These are phyloP conservation scores for Fusarium sororula DNA, from an alignment of 2,329 filamentous ascomycete species.

Conservation along the genomic window DNA sequence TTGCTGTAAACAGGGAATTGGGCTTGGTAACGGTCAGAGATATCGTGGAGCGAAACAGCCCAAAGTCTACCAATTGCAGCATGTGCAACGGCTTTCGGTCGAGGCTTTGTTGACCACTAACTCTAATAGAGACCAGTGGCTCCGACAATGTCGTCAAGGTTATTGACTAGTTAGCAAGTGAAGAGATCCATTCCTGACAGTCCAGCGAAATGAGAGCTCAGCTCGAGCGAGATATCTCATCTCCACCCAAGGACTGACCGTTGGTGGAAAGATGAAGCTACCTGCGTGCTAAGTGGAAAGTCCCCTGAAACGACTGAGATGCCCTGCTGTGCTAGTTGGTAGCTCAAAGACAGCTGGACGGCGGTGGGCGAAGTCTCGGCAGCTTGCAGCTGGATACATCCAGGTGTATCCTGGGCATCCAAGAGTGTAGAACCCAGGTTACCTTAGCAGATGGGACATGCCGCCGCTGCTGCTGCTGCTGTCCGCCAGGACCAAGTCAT, in stretches of 20 bases:
- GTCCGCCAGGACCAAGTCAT: slow-evolving; percentile 34
- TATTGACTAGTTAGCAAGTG: slow-evolving; percentile 19
- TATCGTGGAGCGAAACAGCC: slow-evolving; percentile 21
- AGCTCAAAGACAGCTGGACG: slow-evolving; percentile 12
- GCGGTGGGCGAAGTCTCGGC: slow-evolving; percentile 30
- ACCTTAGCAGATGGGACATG: slow-evolving; percentile 12
- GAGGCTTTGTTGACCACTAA: slow-evolving; percentile 9
- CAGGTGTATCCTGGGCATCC: slow-evolving; percentile 35
- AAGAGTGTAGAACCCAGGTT: slow-evolving; percentile 5
- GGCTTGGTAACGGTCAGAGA: slow-evolving; percentile 20
- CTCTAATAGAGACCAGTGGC: slow-evolving; percentile 6
- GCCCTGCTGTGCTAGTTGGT: slow-evolving; percentile 27
- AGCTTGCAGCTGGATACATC: slow-evolving; percentile 22
- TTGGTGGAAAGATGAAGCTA: slow-evolving; percentile 35
- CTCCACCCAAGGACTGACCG: slow-evolving; percentile 27
- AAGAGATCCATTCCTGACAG: slow-evolving; percentile 20
- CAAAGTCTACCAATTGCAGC: slow-evolving; percentile 5
- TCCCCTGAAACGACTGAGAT: slow-evolving; percentile 33
- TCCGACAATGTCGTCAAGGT: slow-evolving; percentile 10
- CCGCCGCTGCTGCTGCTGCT: slow-evolving; percentile 26
- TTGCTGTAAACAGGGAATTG: slow-evolving; percentile 34
- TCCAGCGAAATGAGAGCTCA: slow-evolving; percentile 26
- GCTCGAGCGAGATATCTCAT: slow-evolving; percentile 31
- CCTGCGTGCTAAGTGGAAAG: slow-evolving; percentile 22
- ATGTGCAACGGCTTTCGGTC: neutral